Base-by-base conservation (phyloP, 208 protist genomes). In the Acanthamoeba castellanii region DNA sequence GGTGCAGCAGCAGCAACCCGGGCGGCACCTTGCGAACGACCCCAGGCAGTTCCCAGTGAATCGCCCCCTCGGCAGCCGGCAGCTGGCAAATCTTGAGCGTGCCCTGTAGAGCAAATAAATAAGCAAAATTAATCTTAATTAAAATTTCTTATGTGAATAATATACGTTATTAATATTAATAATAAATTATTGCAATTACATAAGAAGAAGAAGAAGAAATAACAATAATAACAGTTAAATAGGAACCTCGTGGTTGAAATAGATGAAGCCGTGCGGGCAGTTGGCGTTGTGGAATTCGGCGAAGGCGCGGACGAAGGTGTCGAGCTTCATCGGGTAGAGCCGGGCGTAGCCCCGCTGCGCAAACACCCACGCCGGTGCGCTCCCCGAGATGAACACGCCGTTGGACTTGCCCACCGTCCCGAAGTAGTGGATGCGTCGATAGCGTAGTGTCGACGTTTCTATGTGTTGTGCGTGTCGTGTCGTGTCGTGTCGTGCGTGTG, bases 61-160 rank as follows among this genome's bases (percentile, higher is more conserved):
- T 66, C 16, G 22, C 32, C 13, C n/a, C 64, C n/a, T 72, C 64
- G n/a, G 64, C 64, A 34, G 89, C 42, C 30, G 70, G 55, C 22
- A 93, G 89, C 25, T 93, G 89, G 68, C 89, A 93, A 82, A 93
- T 93, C 68, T 93, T 93, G 55, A 89, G 82, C 52, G 82, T 89
- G 47, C 55, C 82, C 82, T 89, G 50, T 18, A 82, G 1, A 32
- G 7, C 37, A 45, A 11, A 20, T 55, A 18, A 20, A 55, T 55
- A 20, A 9, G 1, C 1, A 55, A 55, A 55, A 55, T 11, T 55
- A 55, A 9, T n/a, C n/a, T n/a, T n/a, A n/a, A n/a, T n/a, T n/a
- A n/a, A n/a, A n/a, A n/a, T n/a, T n/a, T n/a, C n/a, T n/a, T n/a
- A n/a, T n/a, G n/a, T n/a, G n/a, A n/a, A n/a, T n/a, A n/a, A n/a